A percentile compares a stretch with the other conserved stretches of the same genome.
Conservation (phyloP, 176 grass and related monocot species). For the Eremochloa ophiuroides region DNA sequence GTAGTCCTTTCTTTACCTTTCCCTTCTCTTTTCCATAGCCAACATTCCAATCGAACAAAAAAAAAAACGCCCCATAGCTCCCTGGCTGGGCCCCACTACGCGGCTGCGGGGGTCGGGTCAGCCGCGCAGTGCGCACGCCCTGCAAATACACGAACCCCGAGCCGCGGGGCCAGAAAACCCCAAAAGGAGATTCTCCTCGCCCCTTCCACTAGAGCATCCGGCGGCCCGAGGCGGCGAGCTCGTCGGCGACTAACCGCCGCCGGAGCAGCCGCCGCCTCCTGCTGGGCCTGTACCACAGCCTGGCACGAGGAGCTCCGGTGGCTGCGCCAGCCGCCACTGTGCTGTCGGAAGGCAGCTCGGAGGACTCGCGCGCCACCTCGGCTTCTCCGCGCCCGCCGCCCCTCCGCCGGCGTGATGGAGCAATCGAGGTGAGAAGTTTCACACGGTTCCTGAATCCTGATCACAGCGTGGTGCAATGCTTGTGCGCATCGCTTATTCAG, state of each 20-base stretch:
- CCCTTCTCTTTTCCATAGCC: too few relatives aligned
- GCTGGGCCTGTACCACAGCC: background rate
- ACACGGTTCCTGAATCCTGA: background rate
- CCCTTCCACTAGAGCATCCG: background rate
- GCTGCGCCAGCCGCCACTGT: background rate
- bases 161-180: background rate
- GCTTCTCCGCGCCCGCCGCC: background rate
- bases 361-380: background rate
- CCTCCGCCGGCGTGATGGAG: background rate
- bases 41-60: too few relatives aligned
- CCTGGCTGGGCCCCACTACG: too few relatives aligned
- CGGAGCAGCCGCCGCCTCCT: background rate
- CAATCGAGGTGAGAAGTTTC: conserved; percentile 17
- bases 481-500: background rate
- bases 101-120: too few relatives aligned
- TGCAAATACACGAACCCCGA: background rate
- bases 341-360: background rate
- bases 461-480: background rate
- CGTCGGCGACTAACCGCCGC: conserved; percentile 5
- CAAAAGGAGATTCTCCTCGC: background rate
- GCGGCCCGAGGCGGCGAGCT: conserved; percentile 9
- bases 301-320: background rate
- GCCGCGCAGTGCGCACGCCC: background rate
- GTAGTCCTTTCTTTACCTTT: too few relatives aligned
- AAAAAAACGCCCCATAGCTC: too few relatives aligned